These are phyloP conservation scores for Gryganskiella cystojenkinii DNA, from an alignment of 192 early-diverging fungal species.

Conservation along the genomic window DNA sequence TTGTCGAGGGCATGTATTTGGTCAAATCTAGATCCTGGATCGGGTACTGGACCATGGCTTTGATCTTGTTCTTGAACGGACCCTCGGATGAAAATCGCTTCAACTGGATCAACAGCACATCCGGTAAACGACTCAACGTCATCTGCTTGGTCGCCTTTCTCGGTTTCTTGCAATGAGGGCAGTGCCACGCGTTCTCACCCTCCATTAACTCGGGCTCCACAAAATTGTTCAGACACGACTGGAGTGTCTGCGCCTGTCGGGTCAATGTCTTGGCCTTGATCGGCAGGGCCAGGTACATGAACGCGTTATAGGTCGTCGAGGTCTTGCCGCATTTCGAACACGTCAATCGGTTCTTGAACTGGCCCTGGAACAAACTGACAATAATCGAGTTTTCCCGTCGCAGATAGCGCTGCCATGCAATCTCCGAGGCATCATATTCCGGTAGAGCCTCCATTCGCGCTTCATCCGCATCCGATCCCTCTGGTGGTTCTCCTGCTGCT, in stretches of 20 bases:
- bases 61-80: conserved; percentile 93
- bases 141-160: conserved; percentile 83
- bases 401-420: conserved; percentile 84
- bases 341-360: conserved; percentile 70
- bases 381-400: conserved; percentile 83
- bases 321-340: conserved; percentile 80
- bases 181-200: conserved; percentile 92
- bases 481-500: conserved; percentile 46
- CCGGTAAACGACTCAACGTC: conserved; percentile 82
- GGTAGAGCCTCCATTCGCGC: conserved; percentile 74
- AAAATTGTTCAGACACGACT: conserved; percentile 90
- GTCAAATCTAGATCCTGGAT: conserved; percentile 71
- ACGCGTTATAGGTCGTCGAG: conserved; percentile 89
- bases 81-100: conserved; percentile 95
- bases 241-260: conserved; percentile 69
- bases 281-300: conserved; percentile 92
- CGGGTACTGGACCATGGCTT: conserved; percentile 88
- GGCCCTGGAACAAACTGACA: conserved; percentile 93
- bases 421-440: conserved; percentile 63
- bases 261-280: conserved; percentile 71
- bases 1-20: conserved; percentile 54
- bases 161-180: conserved; percentile 81
- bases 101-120: conserved; percentile 92
- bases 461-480: conserved; percentile 62
- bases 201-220: conserved; percentile 88